These are phyloP conservation scores for Prunella vulgaris DNA, from an alignment of 257 asterid genomes.

Conservation along the genomic window DNA sequence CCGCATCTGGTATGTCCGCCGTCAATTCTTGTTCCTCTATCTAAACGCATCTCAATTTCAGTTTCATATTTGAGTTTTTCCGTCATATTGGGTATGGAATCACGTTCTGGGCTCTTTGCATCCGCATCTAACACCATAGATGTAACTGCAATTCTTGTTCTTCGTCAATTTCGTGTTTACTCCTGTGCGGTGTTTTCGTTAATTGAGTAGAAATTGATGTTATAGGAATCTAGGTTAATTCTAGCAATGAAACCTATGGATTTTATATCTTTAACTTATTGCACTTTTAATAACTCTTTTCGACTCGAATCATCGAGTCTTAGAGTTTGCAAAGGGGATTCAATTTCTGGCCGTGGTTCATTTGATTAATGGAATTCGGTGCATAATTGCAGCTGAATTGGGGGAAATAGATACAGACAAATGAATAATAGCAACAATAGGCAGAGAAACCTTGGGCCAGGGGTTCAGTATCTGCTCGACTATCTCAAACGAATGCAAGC, in stretches of 20 bases:
- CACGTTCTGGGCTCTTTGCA: not conserved
- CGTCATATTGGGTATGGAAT: slow-evolving; percentile 8
- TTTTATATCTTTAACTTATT: too few relatives aligned
- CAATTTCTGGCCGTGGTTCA: not conserved
- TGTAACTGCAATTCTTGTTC: not conserved
- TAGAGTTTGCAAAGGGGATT: not conserved
- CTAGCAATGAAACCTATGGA: too few relatives aligned
- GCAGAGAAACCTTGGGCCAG: slow-evolving; percentile 44
- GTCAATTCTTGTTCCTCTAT: not conserved
- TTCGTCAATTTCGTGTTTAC: not conserved
- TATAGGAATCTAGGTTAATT: not conserved
- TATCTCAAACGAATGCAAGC: slow-evolving; percentile 59
- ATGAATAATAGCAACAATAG: slow-evolving; percentile 35
- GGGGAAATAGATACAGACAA: not conserved
- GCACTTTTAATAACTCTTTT: too few relatives aligned
- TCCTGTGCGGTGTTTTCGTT: not conserved
- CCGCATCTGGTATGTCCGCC: not conserved
- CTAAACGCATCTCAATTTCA: not conserved
- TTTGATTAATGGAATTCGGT: not conserved
- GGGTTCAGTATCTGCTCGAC: slow-evolving; percentile 50
- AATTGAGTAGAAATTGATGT: not conserved
- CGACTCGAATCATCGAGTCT: not conserved
- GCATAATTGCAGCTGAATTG: slow-evolving; percentile 16
- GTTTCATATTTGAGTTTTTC: not conserved
- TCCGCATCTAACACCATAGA: not conserved